Percentiles rank a stretch among this genome's conserved stretches.
Conservation (phyloP, 2,329 filamentous ascomycete species). For the Moelleriella libera region DNA sequence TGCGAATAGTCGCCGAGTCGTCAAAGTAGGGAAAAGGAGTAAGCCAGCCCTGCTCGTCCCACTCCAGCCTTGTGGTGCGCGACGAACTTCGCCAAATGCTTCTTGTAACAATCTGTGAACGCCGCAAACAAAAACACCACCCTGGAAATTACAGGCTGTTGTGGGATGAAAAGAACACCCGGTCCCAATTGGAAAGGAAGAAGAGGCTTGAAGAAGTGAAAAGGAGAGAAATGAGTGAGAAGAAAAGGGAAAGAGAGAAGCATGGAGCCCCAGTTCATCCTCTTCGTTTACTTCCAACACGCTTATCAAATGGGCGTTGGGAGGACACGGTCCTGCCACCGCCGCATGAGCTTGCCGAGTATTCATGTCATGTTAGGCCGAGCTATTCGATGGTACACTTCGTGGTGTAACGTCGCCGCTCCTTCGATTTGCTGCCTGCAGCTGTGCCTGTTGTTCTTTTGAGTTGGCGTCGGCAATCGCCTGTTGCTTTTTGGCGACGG, state of each 20-base stretch:
- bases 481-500: constrained; percentile 45
- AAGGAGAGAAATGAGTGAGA: background rate
- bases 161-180: too few species aligned
- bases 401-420: constrained; percentile 43
- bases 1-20: background rate
- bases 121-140: too few species aligned
- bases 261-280: too few species aligned
- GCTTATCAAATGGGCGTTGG: too few species aligned
- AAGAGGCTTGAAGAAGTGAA: background rate
- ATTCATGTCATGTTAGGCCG: constrained; percentile 12
- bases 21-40: background rate
- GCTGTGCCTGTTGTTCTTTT: constrained; percentile 30
- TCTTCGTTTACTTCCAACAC: too few species aligned
- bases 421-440: constrained; percentile 28
- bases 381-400: constrained; percentile 34
- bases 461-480: constrained; percentile 43
- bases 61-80: too few species aligned
- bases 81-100: background rate
- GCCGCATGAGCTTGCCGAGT: background rate
- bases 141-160: too few species aligned
- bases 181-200: background rate
- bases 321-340: background rate
- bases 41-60: too few species aligned
- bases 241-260: too few species aligned
- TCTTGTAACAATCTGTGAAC: background rate